phyloP scores from a whole-genome alignment of 805 yeast species.

The Pichia rugopelliculosa region DNA sequence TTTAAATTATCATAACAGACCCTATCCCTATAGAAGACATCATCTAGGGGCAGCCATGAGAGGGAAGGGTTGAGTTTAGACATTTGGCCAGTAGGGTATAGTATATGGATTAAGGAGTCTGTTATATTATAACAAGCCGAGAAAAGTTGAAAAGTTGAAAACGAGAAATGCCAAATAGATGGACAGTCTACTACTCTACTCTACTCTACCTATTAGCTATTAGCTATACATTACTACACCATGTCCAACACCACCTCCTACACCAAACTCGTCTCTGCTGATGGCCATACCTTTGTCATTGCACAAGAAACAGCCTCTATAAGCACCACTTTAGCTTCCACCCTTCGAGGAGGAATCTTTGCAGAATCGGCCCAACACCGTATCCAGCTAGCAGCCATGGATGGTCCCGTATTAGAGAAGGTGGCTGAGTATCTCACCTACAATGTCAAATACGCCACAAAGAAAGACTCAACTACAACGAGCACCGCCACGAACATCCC shows the following conservation, averaged over 20 bases:
- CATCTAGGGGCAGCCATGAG: conserved; percentile 71
- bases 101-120: too few relatives aligned
- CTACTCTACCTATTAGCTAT: too few relatives aligned
- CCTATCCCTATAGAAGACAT: conserved; percentile 58
- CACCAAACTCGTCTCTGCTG: neutral
- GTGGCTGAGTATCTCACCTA: conserved; percentile 82
- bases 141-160: too few relatives aligned
- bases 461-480: too few relatives aligned
- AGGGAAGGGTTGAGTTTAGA: conserved; percentile 27
- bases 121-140: too few relatives aligned
- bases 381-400: conserved; percentile 55
- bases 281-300: conserved; percentile 45
- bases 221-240: too few relatives aligned
- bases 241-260: conserved; percentile 9
- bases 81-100: too few relatives aligned
- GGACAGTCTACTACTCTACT: too few relatives aligned
- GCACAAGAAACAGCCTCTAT: conserved; percentile 70
- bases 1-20: conserved; percentile 41
- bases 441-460: conserved; percentile 58
- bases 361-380: conserved; percentile 52
- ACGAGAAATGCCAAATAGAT: too few relatives aligned
- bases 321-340: conserved; percentile 52
- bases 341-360: conserved; percentile 45
- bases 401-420: conserved; percentile 64
- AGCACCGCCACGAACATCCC: conserved; percentile 40